phyloP scores from a whole-genome alignment of 148 eudicot genomes.

The Limonium bicolor region DNA sequence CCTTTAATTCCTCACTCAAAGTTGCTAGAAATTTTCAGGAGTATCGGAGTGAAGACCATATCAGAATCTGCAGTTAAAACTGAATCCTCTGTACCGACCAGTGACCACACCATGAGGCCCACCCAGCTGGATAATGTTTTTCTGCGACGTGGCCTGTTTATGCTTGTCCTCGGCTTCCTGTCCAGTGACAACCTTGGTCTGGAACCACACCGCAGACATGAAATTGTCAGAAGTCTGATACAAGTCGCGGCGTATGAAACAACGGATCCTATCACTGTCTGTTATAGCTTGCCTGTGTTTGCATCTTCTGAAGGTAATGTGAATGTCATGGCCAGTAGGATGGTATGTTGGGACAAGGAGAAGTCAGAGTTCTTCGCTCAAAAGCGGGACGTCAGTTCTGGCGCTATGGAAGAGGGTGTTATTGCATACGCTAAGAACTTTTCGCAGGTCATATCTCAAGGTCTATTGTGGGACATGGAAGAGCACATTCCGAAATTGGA shows the following conservation, averaged over 20 bases:
- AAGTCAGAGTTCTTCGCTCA: conserved; percentile 16
- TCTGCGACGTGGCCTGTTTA: conserved; percentile 29
- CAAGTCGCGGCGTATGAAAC: conserved; percentile 22
- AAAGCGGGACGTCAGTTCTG: conserved; percentile 21
- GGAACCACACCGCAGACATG: conserved; percentile 25
- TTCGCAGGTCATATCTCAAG: conserved; percentile 37
- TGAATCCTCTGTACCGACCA: conserved; percentile 6
- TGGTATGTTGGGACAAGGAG: conserved; percentile 45
- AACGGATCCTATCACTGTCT: conserved; percentile 13
- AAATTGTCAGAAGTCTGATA: conserved; percentile 20
- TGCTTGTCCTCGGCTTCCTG: conserved; percentile 40
- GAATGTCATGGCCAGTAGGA: conserved; percentile 14
- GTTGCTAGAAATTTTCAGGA: conserved; percentile 32
- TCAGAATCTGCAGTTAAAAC: conserved; percentile 26
- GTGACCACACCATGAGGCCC: conserved; percentile 8
- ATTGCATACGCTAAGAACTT: conserved; percentile 37
- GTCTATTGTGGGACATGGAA: conserved; percentile 43
- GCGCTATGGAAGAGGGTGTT: conserved; percentile 6
- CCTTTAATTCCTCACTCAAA: conserved; percentile 14
- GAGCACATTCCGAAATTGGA: conserved; percentile 11
- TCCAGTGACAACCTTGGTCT: conserved; percentile 23
- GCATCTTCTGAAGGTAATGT: conserved; percentile 28
- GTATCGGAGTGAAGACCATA: conserved; percentile 37
- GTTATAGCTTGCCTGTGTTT: conserved; percentile 19
- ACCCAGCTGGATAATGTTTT: conserved; percentile 11